Conservation (phyloP, 2,329 filamentous ascomycete species). For the Trichoderma atrobrunneum region DNA sequence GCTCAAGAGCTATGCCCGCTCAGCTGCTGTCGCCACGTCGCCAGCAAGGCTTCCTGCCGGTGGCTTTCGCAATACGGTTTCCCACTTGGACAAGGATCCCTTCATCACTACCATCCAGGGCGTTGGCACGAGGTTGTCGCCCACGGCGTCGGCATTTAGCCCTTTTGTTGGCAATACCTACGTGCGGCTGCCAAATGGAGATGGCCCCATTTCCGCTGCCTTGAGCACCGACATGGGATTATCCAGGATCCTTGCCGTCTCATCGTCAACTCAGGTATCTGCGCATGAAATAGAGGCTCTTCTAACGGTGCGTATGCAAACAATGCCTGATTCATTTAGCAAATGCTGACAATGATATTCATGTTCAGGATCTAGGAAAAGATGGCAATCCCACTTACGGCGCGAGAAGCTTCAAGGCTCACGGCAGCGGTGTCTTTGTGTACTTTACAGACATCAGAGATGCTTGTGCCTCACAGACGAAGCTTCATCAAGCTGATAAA, state of each 20-base stretch:
- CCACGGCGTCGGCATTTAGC: constrained; percentile 61
- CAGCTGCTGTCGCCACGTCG: constrained; percentile 31
- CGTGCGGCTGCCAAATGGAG: constrained; percentile 24
- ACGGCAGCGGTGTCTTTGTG: constrained; percentile 47
- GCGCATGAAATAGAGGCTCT: constrained; percentile 42
- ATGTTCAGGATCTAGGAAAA: constrained; percentile 38
- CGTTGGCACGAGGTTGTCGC: constrained; percentile 52
- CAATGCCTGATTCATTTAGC: neutral
- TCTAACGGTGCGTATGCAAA: constrained; percentile 41
- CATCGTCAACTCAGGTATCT: constrained; percentile 32
- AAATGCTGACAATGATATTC: constrained; percentile 18
- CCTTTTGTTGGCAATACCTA: constrained; percentile 37
- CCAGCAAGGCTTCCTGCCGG: constrained; percentile 28
- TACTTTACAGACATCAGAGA: constrained; percentile 61
- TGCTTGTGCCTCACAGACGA: constrained; percentile 49
- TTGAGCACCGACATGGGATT: constrained; percentile 48
- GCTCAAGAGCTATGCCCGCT: constrained; percentile 33
- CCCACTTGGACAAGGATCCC: constrained; percentile 48
- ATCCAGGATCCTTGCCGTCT: constrained; percentile 46
- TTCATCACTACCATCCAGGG: constrained; percentile 46
- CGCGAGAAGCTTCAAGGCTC: constrained; percentile 35
- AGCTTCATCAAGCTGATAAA: constrained; percentile 41
- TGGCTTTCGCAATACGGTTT: constrained; percentile 26
- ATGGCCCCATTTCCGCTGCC: constrained; percentile 31
- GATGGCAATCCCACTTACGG: constrained; percentile 38